A percentile compares a stretch with the other conserved stretches of the same genome.
Conservation (phyloP, 345 rosid species). For the Corchorus capsularis region DNA sequence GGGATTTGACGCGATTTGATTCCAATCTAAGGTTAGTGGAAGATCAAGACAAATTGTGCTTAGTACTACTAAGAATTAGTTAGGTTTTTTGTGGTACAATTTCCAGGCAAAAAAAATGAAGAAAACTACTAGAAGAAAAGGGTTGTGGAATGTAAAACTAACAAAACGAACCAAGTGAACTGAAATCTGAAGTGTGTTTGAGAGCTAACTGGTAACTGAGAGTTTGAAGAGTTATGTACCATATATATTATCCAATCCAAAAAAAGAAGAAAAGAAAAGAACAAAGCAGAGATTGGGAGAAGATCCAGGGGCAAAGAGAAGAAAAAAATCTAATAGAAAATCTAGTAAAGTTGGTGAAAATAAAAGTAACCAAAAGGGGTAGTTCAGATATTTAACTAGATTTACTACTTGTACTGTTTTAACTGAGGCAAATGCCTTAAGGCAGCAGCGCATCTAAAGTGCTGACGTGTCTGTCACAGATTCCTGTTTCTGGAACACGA, state of each 20-base stretch:
- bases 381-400: conserved; percentile 5
- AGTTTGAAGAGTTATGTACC: not conserved
- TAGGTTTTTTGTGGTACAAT: too few species aligned
- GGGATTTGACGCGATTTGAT: too few species aligned
- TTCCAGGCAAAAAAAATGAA: too few species aligned
- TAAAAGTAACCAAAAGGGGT: not conserved
- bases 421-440: conserved; percentile 1
- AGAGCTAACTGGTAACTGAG: not conserved
- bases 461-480: conserved; percentile 40
- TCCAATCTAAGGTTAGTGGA: too few species aligned
- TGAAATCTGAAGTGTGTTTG: not conserved
- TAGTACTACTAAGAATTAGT: too few species aligned
- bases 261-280: not conserved
- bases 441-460: conserved; percentile 30
- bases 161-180: not conserved
- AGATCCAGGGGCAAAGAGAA: not conserved
- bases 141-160: not conserved
- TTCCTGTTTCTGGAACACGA: conserved; percentile 36
- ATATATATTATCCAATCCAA: not conserved
- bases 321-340: too few species aligned
- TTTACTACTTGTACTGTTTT: conserved; percentile 8
- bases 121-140: too few species aligned
- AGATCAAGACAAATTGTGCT: too few species aligned
- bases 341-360: not conserved
- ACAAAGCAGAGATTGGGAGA: not conserved